phyloP scores from a whole-genome alignment of 768 basidiomycete genomes.

The Tylopilus sp. region DNA sequence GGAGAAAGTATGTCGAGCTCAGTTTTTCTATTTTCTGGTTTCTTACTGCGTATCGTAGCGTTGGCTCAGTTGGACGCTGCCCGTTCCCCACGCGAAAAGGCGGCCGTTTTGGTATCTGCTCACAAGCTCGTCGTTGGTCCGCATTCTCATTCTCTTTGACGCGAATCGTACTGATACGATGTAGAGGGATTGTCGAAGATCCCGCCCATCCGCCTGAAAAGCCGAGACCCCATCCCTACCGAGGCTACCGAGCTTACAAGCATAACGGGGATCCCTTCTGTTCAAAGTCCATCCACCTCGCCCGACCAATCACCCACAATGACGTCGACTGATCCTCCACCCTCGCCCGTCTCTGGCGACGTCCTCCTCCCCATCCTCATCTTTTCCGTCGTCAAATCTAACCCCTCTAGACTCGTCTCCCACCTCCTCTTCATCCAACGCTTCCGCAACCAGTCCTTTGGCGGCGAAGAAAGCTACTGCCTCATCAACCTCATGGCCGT shows the following conservation, averaged over 20 bases:
- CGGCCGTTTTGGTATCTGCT: slow-evolving; percentile 72
- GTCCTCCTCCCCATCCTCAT: slow-evolving; percentile 92
- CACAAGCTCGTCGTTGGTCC: slow-evolving; percentile 86
- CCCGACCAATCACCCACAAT: background rate
- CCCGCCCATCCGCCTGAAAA: slow-evolving; percentile 71
- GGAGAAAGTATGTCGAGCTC: slow-evolving; percentile 63
- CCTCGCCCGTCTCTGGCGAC: slow-evolving; percentile 74
- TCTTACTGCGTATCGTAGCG: slow-evolving; percentile 38
- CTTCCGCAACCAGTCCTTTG: slow-evolving; percentile 29
- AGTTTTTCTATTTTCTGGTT: slow-evolving; percentile 19
- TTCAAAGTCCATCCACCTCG: slow-evolving; percentile 3
- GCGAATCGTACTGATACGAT: background rate
- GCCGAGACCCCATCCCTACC: slow-evolving; percentile 43
- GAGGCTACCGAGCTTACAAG: background rate
- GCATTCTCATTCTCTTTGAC: background rate
- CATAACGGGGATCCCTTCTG: background rate
- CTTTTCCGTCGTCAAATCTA: slow-evolving; percentile 89
- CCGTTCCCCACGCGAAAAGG: slow-evolving; percentile 73
- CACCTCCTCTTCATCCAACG: slow-evolving; percentile 39
- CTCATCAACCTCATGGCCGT: slow-evolving; percentile 94
- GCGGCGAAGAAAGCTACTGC: slow-evolving; percentile 84
- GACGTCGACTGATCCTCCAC: slow-evolving; percentile 4
- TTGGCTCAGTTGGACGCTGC: slow-evolving; percentile 50
- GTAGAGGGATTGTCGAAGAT: slow-evolving; percentile 72
- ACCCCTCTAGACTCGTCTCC: slow-evolving; percentile 76